These are phyloP conservation scores for Globisporangium lucens DNA, from an alignment of 352 stramenopile species.

Conservation along the genomic window DNA sequence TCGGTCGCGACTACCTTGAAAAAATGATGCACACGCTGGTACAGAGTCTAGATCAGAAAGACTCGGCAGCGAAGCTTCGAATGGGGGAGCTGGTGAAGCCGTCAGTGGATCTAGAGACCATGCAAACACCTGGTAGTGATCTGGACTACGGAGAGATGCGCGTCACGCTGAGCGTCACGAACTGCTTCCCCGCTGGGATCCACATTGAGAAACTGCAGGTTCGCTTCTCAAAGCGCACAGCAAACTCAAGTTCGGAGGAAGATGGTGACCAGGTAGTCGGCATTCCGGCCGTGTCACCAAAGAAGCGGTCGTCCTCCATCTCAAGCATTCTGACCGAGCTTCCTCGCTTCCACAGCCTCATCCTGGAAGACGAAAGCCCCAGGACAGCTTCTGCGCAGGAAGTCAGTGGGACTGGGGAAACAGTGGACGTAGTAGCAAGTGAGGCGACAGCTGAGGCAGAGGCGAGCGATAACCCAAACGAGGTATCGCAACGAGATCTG, in stretches of 20 bases:
- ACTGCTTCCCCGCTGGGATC: conserved; percentile 56
- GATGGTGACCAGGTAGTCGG: neutral
- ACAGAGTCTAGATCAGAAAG: conserved; percentile 28
- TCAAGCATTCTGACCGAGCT: neutral
- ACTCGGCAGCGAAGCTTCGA: conserved; percentile 27
- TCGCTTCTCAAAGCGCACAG: conserved; percentile 25
- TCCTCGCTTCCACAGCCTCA: conserved; percentile 19
- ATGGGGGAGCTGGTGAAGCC: conserved; percentile 59
- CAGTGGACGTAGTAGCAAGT: neutral
- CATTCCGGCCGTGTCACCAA: neutral
- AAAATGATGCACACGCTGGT: conserved; percentile 48
- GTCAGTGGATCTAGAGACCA: conserved; percentile 49
- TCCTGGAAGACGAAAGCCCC: conserved; percentile 16
- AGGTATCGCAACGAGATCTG: neutral
- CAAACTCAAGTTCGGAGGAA: neutral
- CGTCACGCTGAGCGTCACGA: conserved; percentile 48
- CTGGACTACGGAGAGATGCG: conserved; percentile 58
- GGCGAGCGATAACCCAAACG: neutral
- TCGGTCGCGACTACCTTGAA: conserved; percentile 47
- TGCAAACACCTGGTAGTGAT: conserved; percentile 33
- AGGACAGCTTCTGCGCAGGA: neutral
- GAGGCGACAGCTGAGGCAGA: neutral
- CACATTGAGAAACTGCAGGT: conserved; percentile 55
- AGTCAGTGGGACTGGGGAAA: neutral
- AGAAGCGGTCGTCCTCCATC: conserved; percentile 3